Evolutionary conservation across 768 basidiomycete genomes (phyloP).

Genomic region (Pleurotus tuoliensis): DNA sequence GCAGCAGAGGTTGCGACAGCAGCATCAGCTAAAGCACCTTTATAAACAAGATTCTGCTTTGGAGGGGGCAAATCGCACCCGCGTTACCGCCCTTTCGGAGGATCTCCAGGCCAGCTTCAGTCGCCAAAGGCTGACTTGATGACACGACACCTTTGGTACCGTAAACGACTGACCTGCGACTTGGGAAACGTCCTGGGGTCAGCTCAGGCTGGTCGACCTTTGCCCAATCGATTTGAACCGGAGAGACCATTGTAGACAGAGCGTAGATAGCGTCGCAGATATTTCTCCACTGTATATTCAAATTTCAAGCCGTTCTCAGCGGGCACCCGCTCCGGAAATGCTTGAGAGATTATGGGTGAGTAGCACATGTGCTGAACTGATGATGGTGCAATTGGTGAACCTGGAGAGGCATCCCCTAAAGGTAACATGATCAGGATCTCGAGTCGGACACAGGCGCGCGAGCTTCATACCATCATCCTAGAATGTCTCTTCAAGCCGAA

Average conservation of each 20-base stretch:
- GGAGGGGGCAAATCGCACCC: conserved; percentile 41
- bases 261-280: background rate
- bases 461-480: background rate
- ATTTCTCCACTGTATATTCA: too few relatives aligned
- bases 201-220: conserved; percentile 68
- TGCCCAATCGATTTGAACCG: conserved; percentile 41
- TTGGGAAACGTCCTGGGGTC: conserved; percentile 68
- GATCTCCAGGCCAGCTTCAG: conserved; percentile 89
- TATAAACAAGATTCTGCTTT: background rate
- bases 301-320: conserved; percentile 2
- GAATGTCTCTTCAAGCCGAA: conserved; percentile 53
- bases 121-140: conserved; percentile 87
- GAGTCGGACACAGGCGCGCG: background rate
- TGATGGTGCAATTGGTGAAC: too few relatives aligned
- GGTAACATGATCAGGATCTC: background rate
- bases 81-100: conserved; percentile 93
- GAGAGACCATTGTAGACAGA: conserved; percentile 26
- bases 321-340: background rate
- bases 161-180: conserved; percentile 84
- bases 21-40: conserved; percentile 63
- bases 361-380: too few relatives aligned
- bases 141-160: conserved; percentile 86
- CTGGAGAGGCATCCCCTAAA: too few relatives aligned
- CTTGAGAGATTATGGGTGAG: background rate
- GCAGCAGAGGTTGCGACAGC: conserved; percentile 93